Conservation (phyloP, 1,284 basidiomycete species). For the Polyporus tsugae region DNA sequence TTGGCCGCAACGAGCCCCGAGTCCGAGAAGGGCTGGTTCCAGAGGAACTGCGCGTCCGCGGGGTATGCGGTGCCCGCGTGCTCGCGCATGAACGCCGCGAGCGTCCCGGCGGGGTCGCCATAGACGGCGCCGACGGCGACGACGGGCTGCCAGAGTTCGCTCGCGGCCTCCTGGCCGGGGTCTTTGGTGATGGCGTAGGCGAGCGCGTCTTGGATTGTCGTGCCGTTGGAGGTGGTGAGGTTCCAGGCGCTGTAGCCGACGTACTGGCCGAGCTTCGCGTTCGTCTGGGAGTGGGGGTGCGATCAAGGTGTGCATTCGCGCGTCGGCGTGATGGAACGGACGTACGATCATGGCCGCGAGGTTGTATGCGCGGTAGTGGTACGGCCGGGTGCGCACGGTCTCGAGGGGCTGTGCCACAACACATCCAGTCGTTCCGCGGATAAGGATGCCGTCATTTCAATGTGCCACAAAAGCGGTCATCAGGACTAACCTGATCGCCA, state of each 20-base stretch:
- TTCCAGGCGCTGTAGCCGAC: conserved; percentile 56
- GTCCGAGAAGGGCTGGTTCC: conserved; percentile 57
- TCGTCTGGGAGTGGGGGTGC: conserved; percentile 49
- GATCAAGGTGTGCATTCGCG: neutral
- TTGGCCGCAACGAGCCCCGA: conserved; percentile 31
- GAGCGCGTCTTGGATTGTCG: conserved; percentile 63
- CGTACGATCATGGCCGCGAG: conserved; percentile 72
- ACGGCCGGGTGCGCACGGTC: conserved; percentile 64
- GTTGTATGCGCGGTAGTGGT: conserved; percentile 74
- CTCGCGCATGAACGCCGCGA: conserved; percentile 51
- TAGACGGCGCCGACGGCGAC: conserved; percentile 61
- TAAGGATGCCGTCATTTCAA: neutral
- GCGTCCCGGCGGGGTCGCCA: conserved; percentile 61
- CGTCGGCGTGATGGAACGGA: conserved; percentile 6
- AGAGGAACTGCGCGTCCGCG: conserved; percentile 57
- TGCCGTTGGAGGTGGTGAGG: conserved; percentile 52
- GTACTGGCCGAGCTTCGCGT: conserved; percentile 59
- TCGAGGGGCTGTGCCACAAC: conserved; percentile 59
- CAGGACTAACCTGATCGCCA: conserved; percentile 45
- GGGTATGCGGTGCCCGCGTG: conserved; percentile 49
- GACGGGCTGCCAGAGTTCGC: conserved; percentile 43
- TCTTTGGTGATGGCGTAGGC: conserved; percentile 59
- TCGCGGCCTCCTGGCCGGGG: conserved; percentile 29
- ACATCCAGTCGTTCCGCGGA: neutral
- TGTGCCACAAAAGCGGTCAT: neutral